These are phyloP conservation scores for Aurantiochytrium sp. DNA, from an alignment of 108 stramenopile species.

Conservation along the genomic window DNA sequence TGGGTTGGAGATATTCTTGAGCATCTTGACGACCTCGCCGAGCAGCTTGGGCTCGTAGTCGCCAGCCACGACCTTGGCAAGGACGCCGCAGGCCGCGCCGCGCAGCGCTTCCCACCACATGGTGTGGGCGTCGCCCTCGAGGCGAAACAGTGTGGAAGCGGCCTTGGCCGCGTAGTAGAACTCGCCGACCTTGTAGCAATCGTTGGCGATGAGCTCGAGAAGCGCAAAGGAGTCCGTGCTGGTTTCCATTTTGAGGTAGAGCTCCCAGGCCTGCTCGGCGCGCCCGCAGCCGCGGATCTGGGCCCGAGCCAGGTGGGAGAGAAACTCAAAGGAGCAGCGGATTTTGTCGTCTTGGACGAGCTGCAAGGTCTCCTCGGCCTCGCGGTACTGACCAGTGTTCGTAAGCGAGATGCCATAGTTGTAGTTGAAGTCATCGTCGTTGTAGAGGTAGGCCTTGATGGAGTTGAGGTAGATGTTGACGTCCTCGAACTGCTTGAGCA, in stretches of 20 bases:
- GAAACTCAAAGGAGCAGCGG: neutral
- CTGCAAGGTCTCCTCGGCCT: slow-evolving; percentile 62
- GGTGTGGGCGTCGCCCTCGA: slow-evolving; percentile 68
- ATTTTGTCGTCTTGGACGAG: slow-evolving; percentile 62
- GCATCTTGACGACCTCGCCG: slow-evolving; percentile 63
- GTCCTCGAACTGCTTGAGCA: slow-evolving; percentile 70
- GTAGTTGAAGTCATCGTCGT: slow-evolving; percentile 81
- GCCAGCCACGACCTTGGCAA: slow-evolving; percentile 65
- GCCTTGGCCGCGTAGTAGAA: slow-evolving; percentile 44
- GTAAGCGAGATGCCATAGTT: slow-evolving; percentile 71
- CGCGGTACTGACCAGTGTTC: slow-evolving; percentile 59
- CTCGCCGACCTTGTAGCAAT: slow-evolving; percentile 63
- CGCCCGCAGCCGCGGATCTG: slow-evolving; percentile 67
- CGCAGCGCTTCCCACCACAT: slow-evolving; percentile 72
- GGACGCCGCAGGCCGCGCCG: slow-evolving; percentile 73
- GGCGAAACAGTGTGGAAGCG: slow-evolving; percentile 65
- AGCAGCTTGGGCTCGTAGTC: slow-evolving; percentile 58
- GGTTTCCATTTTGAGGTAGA: slow-evolving; percentile 72
- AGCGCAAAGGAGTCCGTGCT: slow-evolving; percentile 60
- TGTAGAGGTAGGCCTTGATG: slow-evolving; percentile 67
- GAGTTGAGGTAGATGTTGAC: slow-evolving; percentile 71
- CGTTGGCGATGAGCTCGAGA: slow-evolving; percentile 76
- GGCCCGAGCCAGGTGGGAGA: slow-evolving; percentile 47
- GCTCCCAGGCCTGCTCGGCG: slow-evolving; percentile 74
- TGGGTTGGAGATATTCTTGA: slow-evolving; percentile 63